Conservation (phyloP, 2,329 filamentous ascomycete genomes). For the Penicillium sclerotigenum region DNA sequence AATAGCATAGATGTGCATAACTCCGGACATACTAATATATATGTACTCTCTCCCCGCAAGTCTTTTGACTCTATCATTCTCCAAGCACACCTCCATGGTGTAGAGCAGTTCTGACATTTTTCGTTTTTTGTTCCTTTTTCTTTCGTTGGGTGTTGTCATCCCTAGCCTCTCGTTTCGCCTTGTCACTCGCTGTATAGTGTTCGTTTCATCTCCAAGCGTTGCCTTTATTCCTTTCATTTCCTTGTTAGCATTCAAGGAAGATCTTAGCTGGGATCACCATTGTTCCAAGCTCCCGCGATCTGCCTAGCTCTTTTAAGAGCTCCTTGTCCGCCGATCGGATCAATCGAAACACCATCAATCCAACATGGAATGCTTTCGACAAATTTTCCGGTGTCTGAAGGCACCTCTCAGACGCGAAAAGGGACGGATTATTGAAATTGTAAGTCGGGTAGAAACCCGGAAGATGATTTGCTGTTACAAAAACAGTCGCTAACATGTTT, state of each 20-base stretch:
- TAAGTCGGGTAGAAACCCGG: slow-evolving; percentile 18
- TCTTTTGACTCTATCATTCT: slow-evolving; percentile 1
- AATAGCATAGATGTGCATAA: slow-evolving; percentile 26
- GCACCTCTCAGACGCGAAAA: slow-evolving; percentile 32
- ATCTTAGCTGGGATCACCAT: neutral
- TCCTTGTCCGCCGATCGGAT: neutral
- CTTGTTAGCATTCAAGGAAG: slow-evolving; percentile 5
- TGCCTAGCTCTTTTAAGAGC: neutral
- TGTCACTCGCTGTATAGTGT: slow-evolving; percentile 22
- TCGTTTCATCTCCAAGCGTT: slow-evolving; percentile 16
- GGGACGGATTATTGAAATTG: slow-evolving; percentile 36
- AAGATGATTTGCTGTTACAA: neutral
- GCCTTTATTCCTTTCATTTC: slow-evolving; percentile 6
- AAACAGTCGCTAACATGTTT: slow-evolving; percentile 10
- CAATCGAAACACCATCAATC: neutral
- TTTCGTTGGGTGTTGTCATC: slow-evolving; percentile 12
- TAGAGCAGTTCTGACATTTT: slow-evolving; percentile 22
- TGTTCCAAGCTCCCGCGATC: neutral
- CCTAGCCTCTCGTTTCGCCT: slow-evolving; percentile 25
- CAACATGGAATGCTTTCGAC: slow-evolving; percentile 38
- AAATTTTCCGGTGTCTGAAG: slow-evolving; percentile 35
- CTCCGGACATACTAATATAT: slow-evolving; percentile 19
- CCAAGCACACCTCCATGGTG: slow-evolving; percentile 26
- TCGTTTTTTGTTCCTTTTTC: slow-evolving; percentile 16
- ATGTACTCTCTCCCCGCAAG: slow-evolving; percentile 17